Conservation (phyloP, 345 rosid genomes). For the Adansonia digitata region DNA sequence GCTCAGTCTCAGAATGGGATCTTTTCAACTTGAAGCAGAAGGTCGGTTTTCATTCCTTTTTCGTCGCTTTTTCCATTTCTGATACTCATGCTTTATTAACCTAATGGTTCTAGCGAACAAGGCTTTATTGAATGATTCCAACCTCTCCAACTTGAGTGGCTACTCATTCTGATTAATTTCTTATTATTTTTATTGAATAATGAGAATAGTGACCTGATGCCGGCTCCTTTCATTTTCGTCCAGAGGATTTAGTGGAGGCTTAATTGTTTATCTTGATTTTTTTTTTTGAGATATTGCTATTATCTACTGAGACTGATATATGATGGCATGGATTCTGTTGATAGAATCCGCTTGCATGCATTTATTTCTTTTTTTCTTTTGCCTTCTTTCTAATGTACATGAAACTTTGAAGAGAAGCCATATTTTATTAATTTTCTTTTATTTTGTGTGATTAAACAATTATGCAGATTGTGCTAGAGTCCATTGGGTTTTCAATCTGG, state of each 20-base stretch:
- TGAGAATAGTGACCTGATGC: neutral
- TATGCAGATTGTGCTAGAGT: conserved; percentile 64
- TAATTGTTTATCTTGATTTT: neutral
- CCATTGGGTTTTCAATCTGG: conserved; percentile 82
- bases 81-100: neutral
- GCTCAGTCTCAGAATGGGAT: conserved; percentile 87
- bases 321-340: neutral
- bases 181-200: neutral
- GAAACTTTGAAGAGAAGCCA: neutral
- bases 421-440: neutral
- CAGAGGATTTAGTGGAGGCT: neutral
- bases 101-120: neutral
- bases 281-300: neutral
- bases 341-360: neutral
- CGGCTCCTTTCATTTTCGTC: neutral
- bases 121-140: neutral
- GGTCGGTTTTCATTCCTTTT: conserved; percentile 31
- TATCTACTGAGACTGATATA: neutral
- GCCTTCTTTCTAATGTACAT: neutral
- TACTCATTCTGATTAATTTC: neutral
- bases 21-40: conserved; percentile 78
- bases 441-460: neutral
- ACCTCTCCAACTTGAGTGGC: neutral
- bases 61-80: neutral
- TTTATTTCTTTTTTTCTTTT: neutral